Percentiles rank a stretch among this genome's conserved stretches.
Conservation (phyloP, 139 green algal species). For the Protoeuglena noctilucae region DNA sequence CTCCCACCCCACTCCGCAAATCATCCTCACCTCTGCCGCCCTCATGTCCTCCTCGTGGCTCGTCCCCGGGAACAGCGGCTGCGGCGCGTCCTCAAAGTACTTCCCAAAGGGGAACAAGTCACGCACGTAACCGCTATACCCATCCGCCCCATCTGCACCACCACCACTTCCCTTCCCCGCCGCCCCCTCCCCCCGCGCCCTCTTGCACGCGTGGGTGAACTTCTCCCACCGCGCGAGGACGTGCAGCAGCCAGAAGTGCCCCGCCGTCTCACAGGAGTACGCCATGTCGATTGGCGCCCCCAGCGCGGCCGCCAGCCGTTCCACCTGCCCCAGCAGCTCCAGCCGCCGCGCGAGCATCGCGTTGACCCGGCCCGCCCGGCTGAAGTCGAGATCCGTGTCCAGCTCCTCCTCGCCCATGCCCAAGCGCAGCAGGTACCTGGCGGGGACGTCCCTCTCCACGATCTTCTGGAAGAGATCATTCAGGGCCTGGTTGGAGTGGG, state of each 20-base stretch:
- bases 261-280: conserved; percentile 92
- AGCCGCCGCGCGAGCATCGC: conserved; percentile 78
- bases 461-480: conserved; percentile 94
- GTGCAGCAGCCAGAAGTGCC: conserved; percentile 94
- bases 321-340: conserved; percentile 73
- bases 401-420: conserved; percentile 81
- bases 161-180: too few species aligned
- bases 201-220: conserved; percentile 25
- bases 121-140: conserved; percentile 17
- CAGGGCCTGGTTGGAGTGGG: conserved; percentile 86
- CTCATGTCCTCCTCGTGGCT: conserved; percentile 40
- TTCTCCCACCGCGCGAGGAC: conserved; percentile 73
- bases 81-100: conserved; percentile 73
- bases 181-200: conserved; percentile 7
- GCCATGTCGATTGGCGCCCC: conserved; percentile 30
- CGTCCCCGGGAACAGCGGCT: conserved; percentile 46
- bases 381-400: conserved; percentile 74
- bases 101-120: conserved; percentile 77
- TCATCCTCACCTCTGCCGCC: conserved; percentile 10
- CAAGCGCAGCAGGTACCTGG: conserved; percentile 83
- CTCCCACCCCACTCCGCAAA: too few species aligned
- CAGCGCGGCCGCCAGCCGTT: conserved; percentile 52
- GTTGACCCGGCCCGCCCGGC: conserved; percentile 69
- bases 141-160: conserved; percentile 16
- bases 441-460: conserved; percentile 55